Evolutionary conservation across 495 filamentous ascomycete genomes (phyloP).

Genomic region (Hypoxylon crocopeplum): DNA sequence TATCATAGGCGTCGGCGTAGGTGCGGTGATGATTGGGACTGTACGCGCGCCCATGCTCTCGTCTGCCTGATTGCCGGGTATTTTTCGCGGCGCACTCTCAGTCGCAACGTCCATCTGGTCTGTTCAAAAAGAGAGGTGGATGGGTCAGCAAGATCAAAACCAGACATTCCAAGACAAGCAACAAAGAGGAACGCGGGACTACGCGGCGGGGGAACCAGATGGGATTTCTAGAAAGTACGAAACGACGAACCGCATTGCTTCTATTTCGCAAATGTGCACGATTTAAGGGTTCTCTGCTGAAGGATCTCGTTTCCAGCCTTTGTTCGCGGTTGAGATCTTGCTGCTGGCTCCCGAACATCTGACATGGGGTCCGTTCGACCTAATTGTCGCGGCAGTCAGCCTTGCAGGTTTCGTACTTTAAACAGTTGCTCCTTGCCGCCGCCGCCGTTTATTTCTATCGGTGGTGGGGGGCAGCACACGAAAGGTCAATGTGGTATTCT

Average conservation of each 20-base stretch:
- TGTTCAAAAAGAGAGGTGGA: slow-evolving; percentile 37
- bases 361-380: slow-evolving; percentile 37
- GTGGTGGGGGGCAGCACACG: slow-evolving; percentile 33
- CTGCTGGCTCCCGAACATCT: slow-evolving; percentile 34
- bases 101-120: slow-evolving; percentile 57
- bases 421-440: slow-evolving; percentile 21
- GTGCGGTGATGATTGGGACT: slow-evolving; percentile 52
- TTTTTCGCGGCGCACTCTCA: slow-evolving; percentile 54
- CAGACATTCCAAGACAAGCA: slow-evolving; percentile 21
- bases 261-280: slow-evolving; percentile 25
- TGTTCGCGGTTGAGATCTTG: slow-evolving; percentile 24
- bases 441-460: slow-evolving; percentile 31
- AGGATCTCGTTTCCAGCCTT: slow-evolving; percentile 15
- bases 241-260: slow-evolving; percentile 35
- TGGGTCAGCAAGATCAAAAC: slow-evolving; percentile 24
- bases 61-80: slow-evolving; percentile 45
- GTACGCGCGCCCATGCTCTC: slow-evolving; percentile 53
- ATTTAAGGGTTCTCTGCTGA: slow-evolving; percentile 25
- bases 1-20: slow-evolving; percentile 50
- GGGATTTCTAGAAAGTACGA: slow-evolving; percentile 33
- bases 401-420: slow-evolving; percentile 25
- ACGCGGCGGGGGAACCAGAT: slow-evolving; percentile 15
- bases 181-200: slow-evolving; percentile 30
- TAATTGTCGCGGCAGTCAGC: slow-evolving; percentile 38
- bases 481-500: slow-evolving; percentile 11